Evolutionary conservation across 1,284 basidiomycete species (phyloP), one percentile per base, ranked within the genome.

Genomic region (Ganoderma multipileum): DNA sequence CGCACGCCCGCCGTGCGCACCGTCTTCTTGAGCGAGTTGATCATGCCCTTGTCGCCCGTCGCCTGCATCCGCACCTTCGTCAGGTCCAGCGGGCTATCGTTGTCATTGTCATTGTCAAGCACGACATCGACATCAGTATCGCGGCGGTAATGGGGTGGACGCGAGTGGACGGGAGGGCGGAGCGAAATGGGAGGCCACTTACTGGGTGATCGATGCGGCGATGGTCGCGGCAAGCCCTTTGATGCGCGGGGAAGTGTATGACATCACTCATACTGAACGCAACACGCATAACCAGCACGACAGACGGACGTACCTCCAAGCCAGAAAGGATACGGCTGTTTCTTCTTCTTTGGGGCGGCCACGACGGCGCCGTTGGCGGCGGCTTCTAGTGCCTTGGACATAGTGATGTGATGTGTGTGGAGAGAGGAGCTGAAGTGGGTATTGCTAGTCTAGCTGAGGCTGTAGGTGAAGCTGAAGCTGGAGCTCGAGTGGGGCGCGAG

Each of bases 1-100:
- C 91, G 85, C 41, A 85, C 70, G 85, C 89, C 89, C 74, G 89
- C 91, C 1, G 91, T 91, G 76, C 84, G 83, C 66, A 91, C 83
- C 0, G 95, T 96, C 85, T 95, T 95, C 80, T 85, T 84, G 1
- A 96, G 83, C 73, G 89, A 92, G 77, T 88, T 82, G 77, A 95
- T 82, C 94, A 96, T 95, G 61, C 91, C 86, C 81, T 95, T 95
- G 82, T 96, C 94, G 55, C 92, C 93, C 1, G 92, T 92, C 9
- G 94, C 94, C 81, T 96, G 95, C 70, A 96, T 83, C 61, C 94
- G 88, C 73, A 93, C 95, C 85, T 95, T 96, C 36, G 94, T 96
- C 66, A 96, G 85, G 82, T 96, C 95, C 60, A 96, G 84, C 12
- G 95, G 95, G 79, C 87, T 84, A 72, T 3, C 11, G 41, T 86